These are phyloP conservation scores for Coriolopsis trogii DNA, from an alignment of 1,284 basidiomycete species.

Conservation along the genomic window DNA sequence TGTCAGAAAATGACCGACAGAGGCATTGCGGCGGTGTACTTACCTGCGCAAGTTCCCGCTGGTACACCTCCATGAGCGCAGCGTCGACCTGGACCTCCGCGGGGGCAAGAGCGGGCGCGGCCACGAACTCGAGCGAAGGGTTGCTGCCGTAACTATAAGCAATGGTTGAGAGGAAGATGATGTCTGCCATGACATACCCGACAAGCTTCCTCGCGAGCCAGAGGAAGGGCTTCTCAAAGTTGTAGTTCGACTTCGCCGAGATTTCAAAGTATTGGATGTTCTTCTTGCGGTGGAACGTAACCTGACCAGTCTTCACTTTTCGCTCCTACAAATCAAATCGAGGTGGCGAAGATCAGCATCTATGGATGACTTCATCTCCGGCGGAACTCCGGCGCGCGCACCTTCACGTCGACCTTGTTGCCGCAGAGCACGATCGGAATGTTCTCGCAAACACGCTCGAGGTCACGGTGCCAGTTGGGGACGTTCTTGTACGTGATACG, in stretches of 20 bases:
- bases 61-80: slow-evolving; percentile 83
- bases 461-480: slow-evolving; percentile 99
- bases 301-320: slow-evolving; percentile 98
- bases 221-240: slow-evolving; percentile 99
- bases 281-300: slow-evolving; percentile 99
- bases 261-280: slow-evolving; percentile 99
- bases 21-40: slow-evolving; percentile 22
- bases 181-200: slow-evolving; percentile 63
- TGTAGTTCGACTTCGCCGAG: slow-evolving; percentile 99
- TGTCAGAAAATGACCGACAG: too few relatives aligned
- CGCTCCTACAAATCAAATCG: slow-evolving; percentile 74
- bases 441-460: slow-evolving; percentile 99
- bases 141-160: slow-evolving; percentile 57
- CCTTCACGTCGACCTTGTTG: slow-evolving; percentile 99
- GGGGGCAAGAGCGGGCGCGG: slow-evolving; percentile 94
- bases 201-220: slow-evolving; percentile 99
- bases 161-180: neutral
- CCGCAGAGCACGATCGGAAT: slow-evolving; percentile 99
- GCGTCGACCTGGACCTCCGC: slow-evolving; percentile 91
- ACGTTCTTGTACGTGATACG: slow-evolving; percentile 99
- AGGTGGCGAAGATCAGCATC: slow-evolving; percentile 8
- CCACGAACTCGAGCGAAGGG: slow-evolving; percentile 90
- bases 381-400: slow-evolving; percentile 37
- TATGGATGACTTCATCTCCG: neutral
- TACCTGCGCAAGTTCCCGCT: slow-evolving; percentile 76